A percentile compares a stretch with the other conserved stretches of the same genome.
Conservation (phyloP, 768 basidiomycete genomes). For the Trametes cubensis region DNA sequence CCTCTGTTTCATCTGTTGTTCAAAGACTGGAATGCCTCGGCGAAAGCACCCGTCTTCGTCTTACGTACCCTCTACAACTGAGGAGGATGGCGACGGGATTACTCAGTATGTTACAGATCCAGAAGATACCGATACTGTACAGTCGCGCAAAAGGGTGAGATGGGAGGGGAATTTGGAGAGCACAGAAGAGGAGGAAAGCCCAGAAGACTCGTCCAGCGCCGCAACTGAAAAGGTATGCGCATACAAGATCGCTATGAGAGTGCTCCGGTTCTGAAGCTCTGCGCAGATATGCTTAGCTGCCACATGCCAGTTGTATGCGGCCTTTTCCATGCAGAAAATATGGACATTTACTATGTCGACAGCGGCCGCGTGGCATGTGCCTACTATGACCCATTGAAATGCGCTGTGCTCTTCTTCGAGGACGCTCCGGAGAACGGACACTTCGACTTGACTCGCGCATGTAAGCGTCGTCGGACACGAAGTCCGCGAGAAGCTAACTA, state of each 20-base stretch:
- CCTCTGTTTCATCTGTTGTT: too few relatives aligned
- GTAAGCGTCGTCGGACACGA: conserved; percentile 37
- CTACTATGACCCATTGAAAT: conserved; percentile 72
- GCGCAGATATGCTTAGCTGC: conserved; percentile 51
- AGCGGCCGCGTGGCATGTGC: conserved; percentile 75
- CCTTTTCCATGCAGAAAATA: not conserved
- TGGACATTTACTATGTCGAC: not conserved
- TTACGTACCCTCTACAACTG: conserved; percentile 5
- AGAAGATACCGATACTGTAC: conserved; percentile 1
- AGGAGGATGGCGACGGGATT: conserved; percentile 26
- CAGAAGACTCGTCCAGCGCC: conserved; percentile 22
- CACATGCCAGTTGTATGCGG: conserved; percentile 52
- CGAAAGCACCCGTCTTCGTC: not conserved
- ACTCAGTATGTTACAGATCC: not conserved
- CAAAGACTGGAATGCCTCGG: not conserved
- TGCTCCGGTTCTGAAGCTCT: conserved; percentile 5
- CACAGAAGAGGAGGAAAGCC: conserved; percentile 14
- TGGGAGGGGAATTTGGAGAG: conserved; percentile 30
- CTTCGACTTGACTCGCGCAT: conserved; percentile 56
- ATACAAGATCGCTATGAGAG: not conserved
- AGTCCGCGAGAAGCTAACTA: not conserved
- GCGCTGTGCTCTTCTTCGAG: conserved; percentile 69
- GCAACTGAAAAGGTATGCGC: conserved; percentile 31
- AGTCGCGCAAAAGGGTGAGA: conserved; percentile 30
- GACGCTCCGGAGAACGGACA: conserved; percentile 76